Evolutionary conservation across 805 yeast species (phyloP), one percentile per base, ranked within the genome.

Genomic region (Clavispora phyllophila): DNA sequence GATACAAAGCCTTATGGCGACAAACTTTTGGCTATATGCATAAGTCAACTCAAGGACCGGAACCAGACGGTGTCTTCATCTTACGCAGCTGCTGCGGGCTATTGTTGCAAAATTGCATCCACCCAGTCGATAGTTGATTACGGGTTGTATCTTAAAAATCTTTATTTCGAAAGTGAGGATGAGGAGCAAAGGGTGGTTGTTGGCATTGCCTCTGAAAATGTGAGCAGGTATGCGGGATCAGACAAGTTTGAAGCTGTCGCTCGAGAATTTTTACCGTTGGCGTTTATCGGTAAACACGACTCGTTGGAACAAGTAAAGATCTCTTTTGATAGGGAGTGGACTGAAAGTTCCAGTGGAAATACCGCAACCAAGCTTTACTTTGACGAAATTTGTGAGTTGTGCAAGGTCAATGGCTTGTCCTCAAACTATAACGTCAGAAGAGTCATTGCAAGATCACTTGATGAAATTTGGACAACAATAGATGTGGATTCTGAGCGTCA

Each of bases 11-110:
- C 79, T 0, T 76, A 76, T 54, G 84, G 87, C 10, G 87, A 82
- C 43, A 62, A 67, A n/a, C 61, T 91, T 7, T 62, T 91, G 43
- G 73, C 73, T 36, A 68, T 79, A 2, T 76, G 88, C 38, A 55
- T 66, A 2, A 60, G 68, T 18, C 91, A 86, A 54, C 60, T 87
- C 41, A 72, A 70, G 28, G 95, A 87, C 55, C 68, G 82, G 41
- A 90, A 87, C 57, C 81, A 76, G 22, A 76, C 95, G 0, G 80
- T 91, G 5, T 72, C 87, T 0, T 70, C 81, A 1, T 78, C 96
- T 0, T 93, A 78, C 66, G 90, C 96, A 0, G 70, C 81, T 5
- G 79, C 96, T 1, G 78, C 84, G 8, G 98, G 96, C 1, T 82
- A 88, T 53, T 65, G 86, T 19, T 79, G 85, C 50, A 79, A 89